phyloP scores from a whole-genome alignment of 2,329 filamentous ascomycete species.

The Colletotrichum theobromicola region DNA sequence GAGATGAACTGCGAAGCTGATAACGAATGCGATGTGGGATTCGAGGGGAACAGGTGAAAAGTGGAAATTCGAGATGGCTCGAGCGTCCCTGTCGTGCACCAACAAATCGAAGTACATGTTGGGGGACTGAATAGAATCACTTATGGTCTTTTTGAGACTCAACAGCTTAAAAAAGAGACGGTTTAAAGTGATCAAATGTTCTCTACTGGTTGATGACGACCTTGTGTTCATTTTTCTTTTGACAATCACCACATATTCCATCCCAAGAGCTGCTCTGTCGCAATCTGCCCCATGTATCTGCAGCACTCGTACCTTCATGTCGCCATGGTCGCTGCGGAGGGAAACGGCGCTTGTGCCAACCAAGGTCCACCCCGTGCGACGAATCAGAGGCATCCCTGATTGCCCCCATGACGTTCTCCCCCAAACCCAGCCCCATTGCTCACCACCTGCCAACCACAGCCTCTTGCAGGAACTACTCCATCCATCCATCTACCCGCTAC shows the following conservation, averaged over 20 bases:
- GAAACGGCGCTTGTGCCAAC: constrained; percentile 19
- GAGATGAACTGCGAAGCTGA: constrained; percentile 6
- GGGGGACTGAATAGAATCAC: background rate
- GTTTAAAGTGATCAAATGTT: background rate
- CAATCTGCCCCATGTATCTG: background rate
- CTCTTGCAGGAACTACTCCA: constrained; percentile 11
- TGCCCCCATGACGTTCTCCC: constrained; percentile 24
- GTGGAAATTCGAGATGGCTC: constrained; percentile 1
- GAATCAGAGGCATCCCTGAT: constrained; percentile 16
- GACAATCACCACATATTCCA: background rate
- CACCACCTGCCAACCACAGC: constrained; percentile 17
- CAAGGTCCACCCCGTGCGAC: constrained; percentile 8
- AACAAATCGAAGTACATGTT: background rate
- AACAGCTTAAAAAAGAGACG: background rate
- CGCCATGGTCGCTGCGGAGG: constrained; percentile 15
- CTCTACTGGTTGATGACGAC: background rate
- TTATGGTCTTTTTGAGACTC: background rate
- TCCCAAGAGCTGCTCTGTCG: background rate
- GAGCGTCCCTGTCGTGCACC: background rate
- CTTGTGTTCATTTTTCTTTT: background rate
- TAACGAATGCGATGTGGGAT: constrained; percentile 9
- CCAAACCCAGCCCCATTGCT: constrained; percentile 19
- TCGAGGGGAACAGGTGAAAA: background rate
- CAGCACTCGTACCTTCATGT: background rate
- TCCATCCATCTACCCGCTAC: background rate